Evolutionary conservation across 371 early-diverging fungal species (phyloP).

Genomic region (Gilbertella persicaria): DNA sequence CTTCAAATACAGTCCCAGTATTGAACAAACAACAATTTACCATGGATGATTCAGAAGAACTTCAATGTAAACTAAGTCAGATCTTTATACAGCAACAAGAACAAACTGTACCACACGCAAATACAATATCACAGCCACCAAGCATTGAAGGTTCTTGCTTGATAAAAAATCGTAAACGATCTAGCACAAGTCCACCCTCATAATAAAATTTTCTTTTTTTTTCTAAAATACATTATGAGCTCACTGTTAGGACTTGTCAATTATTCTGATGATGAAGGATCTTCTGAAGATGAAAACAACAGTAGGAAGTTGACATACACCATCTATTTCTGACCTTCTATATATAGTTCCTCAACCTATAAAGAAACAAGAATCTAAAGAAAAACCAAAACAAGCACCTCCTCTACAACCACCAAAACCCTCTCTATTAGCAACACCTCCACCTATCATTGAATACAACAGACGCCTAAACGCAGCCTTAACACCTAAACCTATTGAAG

Average conservation of each 20-base stretch:
- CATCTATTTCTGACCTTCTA: neutral
- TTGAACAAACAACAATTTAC: neutral
- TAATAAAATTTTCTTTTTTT: neutral
- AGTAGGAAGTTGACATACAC: neutral
- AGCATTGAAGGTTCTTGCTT: neutral
- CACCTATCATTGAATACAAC: conserved; percentile 9
- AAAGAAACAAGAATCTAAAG: neutral
- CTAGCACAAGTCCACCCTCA: conserved; percentile 16
- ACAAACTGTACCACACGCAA: conserved; percentile 1
- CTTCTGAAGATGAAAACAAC: conserved; percentile 20
- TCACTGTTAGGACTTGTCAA: conserved; percentile 33
- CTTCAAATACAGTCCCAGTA: neutral
- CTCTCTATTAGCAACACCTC: neutral
- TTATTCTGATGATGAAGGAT: conserved; percentile 38
- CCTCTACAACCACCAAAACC: neutral
- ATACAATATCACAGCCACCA: neutral
- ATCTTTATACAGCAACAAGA: conserved; percentile 2
- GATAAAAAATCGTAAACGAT: conserved; percentile 16
- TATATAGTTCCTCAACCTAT: neutral
- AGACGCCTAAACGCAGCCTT: conserved; percentile 27
- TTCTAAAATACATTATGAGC: conserved; percentile 13
- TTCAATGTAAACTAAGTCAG: conserved; percentile 4
- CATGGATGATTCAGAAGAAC: neutral
- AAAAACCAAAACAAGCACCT: neutral
- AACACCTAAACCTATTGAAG: conserved; percentile 39